These are phyloP conservation scores for Phlebiopsis flavidoalba DNA, from an alignment of 768 basidiomycete genomes.

Conservation along the genomic window DNA sequence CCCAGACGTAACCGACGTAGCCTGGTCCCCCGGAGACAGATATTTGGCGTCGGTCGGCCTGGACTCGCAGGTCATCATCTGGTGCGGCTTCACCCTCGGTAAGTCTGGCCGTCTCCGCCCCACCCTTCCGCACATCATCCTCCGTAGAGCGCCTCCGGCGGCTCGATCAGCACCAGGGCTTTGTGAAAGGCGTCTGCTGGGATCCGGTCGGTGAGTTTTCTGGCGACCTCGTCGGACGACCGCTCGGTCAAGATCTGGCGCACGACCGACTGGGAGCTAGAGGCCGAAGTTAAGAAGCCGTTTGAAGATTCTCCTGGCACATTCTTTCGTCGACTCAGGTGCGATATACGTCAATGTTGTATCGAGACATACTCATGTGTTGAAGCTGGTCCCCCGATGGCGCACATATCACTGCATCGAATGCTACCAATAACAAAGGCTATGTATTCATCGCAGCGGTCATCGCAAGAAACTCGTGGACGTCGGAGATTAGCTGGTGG, in stretches of 20 bases:
- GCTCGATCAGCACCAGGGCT: conserved; percentile 88
- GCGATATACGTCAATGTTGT: not conserved
- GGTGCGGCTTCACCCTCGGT: conserved; percentile 93
- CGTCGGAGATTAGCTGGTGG: conserved; percentile 92
- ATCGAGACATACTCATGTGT: not conserved
- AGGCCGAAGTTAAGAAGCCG: conserved; percentile 81
- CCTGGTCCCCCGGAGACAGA: conserved; percentile 91
- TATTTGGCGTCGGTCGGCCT: conserved; percentile 92
- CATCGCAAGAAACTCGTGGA: conserved; percentile 86
- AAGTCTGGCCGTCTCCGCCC: conserved; percentile 16
- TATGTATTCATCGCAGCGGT: conserved; percentile 98
- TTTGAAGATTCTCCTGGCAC: conserved; percentile 94
- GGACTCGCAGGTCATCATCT: conserved; percentile 87
- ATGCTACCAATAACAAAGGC: conserved; percentile 93
- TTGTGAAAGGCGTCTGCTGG: conserved; percentile 98
- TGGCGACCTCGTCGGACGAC: conserved; percentile 98
- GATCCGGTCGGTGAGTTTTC: conserved; percentile 96
- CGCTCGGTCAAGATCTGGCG: conserved; percentile 96
- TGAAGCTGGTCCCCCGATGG: conserved; percentile 97
- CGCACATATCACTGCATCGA: conserved; percentile 96
- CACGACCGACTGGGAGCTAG: conserved; percentile 86
- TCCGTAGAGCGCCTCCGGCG: conserved; percentile 71
- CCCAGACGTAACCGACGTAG: conserved; percentile 89
- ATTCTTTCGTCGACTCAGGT: conserved; percentile 90
- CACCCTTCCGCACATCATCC: not conserved